Percentiles rank a stretch among this genome's conserved stretches.
phyloP scores from a whole-genome alignment of 2,329 filamentous ascomycete species.

The Aspergillus carbonarius region DNA sequence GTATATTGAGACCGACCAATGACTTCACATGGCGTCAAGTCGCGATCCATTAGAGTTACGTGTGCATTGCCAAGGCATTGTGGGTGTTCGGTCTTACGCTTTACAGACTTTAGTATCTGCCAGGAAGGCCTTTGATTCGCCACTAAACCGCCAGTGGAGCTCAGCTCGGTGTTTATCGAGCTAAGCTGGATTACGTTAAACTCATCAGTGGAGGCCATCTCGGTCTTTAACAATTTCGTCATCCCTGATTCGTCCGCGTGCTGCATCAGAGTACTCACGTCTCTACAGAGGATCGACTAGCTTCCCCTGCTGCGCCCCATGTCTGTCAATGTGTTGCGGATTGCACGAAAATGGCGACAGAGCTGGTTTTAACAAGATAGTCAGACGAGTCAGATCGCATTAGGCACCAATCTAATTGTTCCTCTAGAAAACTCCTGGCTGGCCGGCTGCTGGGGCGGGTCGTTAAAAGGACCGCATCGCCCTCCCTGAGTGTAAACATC shows the following conservation, averaged over 20 bases:
- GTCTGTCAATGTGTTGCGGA: neutral
- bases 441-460: neutral
- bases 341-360: neutral
- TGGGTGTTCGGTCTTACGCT: too few relatives aligned
- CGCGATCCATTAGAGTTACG: neutral
- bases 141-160: neutral
- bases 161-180: neutral
- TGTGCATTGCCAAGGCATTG: neutral
- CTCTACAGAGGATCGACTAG: neutral
- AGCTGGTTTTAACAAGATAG: neutral
- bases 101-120: neutral
- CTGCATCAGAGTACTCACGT: too few relatives aligned
- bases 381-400: neutral
- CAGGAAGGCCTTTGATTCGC: neutral
- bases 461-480: neutral
- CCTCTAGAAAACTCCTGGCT: neutral
- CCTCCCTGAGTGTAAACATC: neutral
- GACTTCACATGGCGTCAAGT: neutral
- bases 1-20: neutral
- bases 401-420: neutral
- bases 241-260: neutral
- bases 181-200: neutral
- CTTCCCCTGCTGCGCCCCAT: neutral
- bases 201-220: neutral
- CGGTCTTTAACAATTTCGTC: neutral